Base-by-base conservation (phyloP, 2,329 filamentous ascomycete genomes). In the Colletotrichum agaves region DNA sequence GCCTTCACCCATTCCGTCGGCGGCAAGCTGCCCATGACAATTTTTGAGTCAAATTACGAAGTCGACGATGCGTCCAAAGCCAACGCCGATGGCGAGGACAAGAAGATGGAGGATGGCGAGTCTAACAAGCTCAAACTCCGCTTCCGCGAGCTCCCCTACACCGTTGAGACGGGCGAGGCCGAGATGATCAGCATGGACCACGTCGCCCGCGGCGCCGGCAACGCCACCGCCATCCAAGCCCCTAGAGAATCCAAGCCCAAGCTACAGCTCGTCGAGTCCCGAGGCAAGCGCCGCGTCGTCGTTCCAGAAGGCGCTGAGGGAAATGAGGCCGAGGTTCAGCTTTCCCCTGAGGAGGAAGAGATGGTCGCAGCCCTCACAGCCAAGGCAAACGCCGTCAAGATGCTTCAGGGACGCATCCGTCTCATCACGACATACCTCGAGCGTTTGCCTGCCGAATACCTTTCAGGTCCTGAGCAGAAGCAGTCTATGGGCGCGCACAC, bases 121-220 rank as follows among this genome's bases (percentile, higher is more conserved):
- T 77, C 82, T 1, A 78, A 68, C 1, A 78, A 64, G 47, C 76
- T 89, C 23, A 87, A 85, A 57, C 85, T 96, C 68, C 91, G 88
- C 74, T 98, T 98, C 79, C 88, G 91, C 67, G 91, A 97, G 75
- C 80, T 98, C 10, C 88, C 91, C 2, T 98, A 96, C 78, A 91
- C 91, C 0, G 90, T 98, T 2, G 96, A 98, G 80, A 97, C 94
- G 0, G 93, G 93, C 10, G 94, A 98, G 78, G 94, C 94, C 1
- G 96, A 99, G 79, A 98, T 98, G 94, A 98, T 99, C 72, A 92
- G 93, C 72, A 93, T 99, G 74, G 94, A 98, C 78, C 97, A 94
- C 72, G 91, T 99, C 19, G 94, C 95, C 0, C 90, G 91, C 59
- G 93, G 92, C 43, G 92, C 92, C 52, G 93, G 92, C 53, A 95